Percentiles rank a stretch among this genome's conserved stretches.
Conservation (phyloP, 2,329 filamentous ascomycete species). For the Helotiales sp. region DNA sequence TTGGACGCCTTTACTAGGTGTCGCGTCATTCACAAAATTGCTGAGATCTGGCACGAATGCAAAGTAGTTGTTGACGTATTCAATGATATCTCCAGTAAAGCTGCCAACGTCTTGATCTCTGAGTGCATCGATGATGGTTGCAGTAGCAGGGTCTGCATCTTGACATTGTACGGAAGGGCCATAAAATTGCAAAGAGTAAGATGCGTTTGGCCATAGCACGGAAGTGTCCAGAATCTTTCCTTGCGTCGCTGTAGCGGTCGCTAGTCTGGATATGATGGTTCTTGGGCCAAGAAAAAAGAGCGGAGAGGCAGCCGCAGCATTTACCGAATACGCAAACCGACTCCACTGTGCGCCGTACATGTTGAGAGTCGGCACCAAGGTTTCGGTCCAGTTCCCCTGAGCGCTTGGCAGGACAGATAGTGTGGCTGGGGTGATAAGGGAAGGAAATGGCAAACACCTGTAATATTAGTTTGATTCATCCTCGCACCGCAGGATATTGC, state of each 20-base stretch:
- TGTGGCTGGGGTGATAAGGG: slow-evolving; percentile 20
- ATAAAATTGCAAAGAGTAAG: slow-evolving; percentile 19
- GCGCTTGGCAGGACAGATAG: slow-evolving; percentile 15
- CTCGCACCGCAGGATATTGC: neutral
- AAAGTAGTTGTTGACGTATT: slow-evolving; percentile 16
- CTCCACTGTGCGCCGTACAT: neutral
- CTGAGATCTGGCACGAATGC: slow-evolving; percentile 19
- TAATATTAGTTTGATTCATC: neutral
- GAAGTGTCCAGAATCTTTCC: slow-evolving; percentile 17
- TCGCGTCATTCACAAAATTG: slow-evolving; percentile 1
- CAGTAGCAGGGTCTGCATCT: slow-evolving; percentile 8
- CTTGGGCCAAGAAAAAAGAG: slow-evolving; percentile 18
- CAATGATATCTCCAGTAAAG: neutral
- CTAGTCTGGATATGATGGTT: slow-evolving; percentile 18
- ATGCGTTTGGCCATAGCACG: slow-evolving; percentile 16
- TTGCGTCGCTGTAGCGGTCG: slow-evolving; percentile 15
- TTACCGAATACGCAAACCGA: slow-evolving; percentile 13
- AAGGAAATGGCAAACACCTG: slow-evolving; percentile 17
- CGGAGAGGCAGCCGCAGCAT: neutral
- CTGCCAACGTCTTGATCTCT: neutral
- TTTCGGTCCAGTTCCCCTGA: neutral
- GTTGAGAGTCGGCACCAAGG: slow-evolving; percentile 5
- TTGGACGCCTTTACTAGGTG: neutral
- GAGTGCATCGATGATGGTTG: slow-evolving; percentile 10
- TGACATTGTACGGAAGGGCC: slow-evolving; percentile 20